Conservation (phyloP, 805 yeast genomes). For the Cyberlindnera meyerae region DNA sequence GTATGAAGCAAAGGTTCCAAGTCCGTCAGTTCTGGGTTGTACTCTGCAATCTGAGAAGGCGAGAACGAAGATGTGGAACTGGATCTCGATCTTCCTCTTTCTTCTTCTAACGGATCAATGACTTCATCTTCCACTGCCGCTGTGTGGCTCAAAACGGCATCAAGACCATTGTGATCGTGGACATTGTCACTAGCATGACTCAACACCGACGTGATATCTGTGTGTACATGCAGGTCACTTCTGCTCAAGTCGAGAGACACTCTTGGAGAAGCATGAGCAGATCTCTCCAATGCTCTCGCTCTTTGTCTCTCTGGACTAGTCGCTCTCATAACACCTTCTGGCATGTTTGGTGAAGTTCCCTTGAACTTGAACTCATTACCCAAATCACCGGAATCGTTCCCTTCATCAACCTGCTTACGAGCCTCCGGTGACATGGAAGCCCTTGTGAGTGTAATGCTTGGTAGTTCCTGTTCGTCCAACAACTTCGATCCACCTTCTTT, state of each 20-base stretch:
- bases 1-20: conserved; percentile 29
- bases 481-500: conserved; percentile 9
- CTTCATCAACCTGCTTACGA: background rate
- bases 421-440: conserved; percentile 13
- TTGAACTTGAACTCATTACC: conserved; percentile 28
- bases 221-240: conserved; percentile 4
- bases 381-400: conserved; percentile 27
- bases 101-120: conserved; percentile 1
- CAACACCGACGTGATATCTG: conserved; percentile 9
- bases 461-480: conserved; percentile 2
- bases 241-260: conserved; percentile 12
- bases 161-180: conserved; percentile 2
- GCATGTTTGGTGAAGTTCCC: conserved; percentile 31
- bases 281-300: conserved; percentile 16
- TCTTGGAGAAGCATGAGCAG: conserved; percentile 17
- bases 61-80: conserved; percentile 13
- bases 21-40: conserved; percentile 12
- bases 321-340: conserved; percentile 30
- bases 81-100: conserved; percentile 9
- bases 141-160: background rate
- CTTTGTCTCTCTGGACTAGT: conserved; percentile 27
- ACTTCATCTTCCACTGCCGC: conserved; percentile 3
- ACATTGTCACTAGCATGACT: background rate
- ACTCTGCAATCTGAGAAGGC: conserved; percentile 4
- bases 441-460: conserved; percentile 15